A percentile compares a stretch with the other conserved stretches of the same genome.
Evolutionary conservation across 495 filamentous ascomycete genomes (phyloP).

Genomic region (Neurospora terricola): DNA sequence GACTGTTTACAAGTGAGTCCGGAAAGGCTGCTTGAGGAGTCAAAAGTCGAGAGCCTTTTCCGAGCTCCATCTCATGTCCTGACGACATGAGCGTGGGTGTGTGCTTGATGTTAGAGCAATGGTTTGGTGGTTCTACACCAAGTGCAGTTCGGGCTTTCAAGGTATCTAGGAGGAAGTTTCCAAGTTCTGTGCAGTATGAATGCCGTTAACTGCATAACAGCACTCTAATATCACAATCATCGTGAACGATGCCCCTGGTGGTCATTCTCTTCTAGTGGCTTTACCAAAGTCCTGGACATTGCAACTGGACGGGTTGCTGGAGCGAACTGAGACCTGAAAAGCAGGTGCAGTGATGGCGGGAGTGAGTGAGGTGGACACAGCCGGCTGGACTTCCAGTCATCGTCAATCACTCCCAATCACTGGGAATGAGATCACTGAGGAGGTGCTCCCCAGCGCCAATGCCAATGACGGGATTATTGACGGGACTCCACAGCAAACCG

Average conservation of each 20-base stretch:
- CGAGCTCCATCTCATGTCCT: background rate
- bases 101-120: background rate
- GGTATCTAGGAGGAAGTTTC: background rate
- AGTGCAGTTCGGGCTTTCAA: background rate
- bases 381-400: background rate
- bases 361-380: background rate
- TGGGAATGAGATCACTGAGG: background rate
- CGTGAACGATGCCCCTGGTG: background rate
- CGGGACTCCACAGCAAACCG: background rate
- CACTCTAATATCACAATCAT: background rate
- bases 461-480: background rate
- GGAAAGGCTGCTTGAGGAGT: background rate
- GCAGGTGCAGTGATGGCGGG: background rate
- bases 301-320: background rate
- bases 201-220: background rate
- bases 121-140: background rate
- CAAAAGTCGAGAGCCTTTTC: background rate
- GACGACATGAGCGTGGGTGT: background rate
- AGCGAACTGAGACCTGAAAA: background rate
- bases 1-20: background rate
- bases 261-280: background rate
- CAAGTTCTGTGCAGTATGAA: background rate
- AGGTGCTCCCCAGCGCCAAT: background rate
- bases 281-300: background rate
- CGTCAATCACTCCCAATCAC: background rate